Conservation (phyloP, 352 stramenopile species). For the Globisporangium cylindrosporum region DNA sequence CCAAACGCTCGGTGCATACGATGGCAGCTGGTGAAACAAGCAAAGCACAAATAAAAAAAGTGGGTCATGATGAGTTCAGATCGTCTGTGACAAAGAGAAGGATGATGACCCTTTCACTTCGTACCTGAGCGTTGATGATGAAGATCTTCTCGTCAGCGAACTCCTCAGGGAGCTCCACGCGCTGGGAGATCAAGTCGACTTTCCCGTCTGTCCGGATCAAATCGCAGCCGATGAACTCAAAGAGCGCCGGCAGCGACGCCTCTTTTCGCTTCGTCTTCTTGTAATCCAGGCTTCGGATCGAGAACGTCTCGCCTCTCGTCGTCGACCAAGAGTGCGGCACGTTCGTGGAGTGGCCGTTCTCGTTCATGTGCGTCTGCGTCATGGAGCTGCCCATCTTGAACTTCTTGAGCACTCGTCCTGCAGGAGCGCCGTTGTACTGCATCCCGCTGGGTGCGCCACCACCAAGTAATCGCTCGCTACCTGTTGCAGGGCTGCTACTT, state of each 20-base stretch:
- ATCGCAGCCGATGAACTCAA: slow-evolving; percentile 78
- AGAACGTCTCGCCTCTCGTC: slow-evolving; percentile 58
- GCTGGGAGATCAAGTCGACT: slow-evolving; percentile 71
- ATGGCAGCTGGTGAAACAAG: slow-evolving; percentile 44
- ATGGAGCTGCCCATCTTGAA: slow-evolving; percentile 62
- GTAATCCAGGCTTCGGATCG: slow-evolving; percentile 72
- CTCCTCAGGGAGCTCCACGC: slow-evolving; percentile 61
- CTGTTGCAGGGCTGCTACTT: not conserved
- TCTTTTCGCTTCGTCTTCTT: slow-evolving; percentile 83
- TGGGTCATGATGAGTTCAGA: not conserved
- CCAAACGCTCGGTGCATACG: slow-evolving; percentile 77
- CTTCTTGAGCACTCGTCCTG: slow-evolving; percentile 29
- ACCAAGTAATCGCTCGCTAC: not conserved
- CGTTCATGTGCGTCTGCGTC: slow-evolving; percentile 42
- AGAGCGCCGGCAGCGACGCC: slow-evolving; percentile 56
- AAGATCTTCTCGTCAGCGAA: slow-evolving; percentile 61
- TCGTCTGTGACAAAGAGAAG: not conserved
- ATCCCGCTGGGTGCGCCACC: not conserved
- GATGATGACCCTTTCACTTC: not conserved
- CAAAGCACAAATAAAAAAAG: not conserved
- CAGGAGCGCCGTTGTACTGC: not conserved
- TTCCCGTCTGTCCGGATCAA: slow-evolving; percentile 68
- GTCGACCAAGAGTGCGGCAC: slow-evolving; percentile 53
- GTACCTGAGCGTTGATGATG: slow-evolving; percentile 80
- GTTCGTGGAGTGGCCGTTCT: slow-evolving; percentile 44